Base-by-base conservation (phyloP, 306 rosid genomes). In the Malus orientalis region DNA sequence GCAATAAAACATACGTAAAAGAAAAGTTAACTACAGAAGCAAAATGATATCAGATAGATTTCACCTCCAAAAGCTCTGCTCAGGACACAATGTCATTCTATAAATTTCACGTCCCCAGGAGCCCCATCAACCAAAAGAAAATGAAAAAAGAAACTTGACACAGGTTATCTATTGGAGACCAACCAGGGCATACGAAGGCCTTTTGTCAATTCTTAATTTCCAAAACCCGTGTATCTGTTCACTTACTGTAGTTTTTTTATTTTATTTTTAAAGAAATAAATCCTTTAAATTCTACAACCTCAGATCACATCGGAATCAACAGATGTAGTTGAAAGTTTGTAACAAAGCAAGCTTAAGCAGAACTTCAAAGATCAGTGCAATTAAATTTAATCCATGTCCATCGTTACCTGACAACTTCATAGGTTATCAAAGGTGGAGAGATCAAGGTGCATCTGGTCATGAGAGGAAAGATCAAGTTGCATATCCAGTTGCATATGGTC, bases 401-500 rank as follows among this genome's bases (percentile, higher is more conserved):
- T 49, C 16, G 60, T 44, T 85, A 89, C 93, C 92, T 81, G 67
- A 77, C 59, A 49, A 44, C 69, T 60, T 84, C 82, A 91, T 87
- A 90, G 85, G 84, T 84, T 81, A 40, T 87, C 97, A 54, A 87
- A 88, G 69, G 81, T 80, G 20, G 78, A 74, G 49, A 74, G 78
- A 51, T 74, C 70, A 62, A 74, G 70, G n/a, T 62, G 78, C 78
- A 74, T 62, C 69, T 77, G 78, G 51, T 76, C 81, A 4, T 81
- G 81, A 49, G 69, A 51, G 74, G 91, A 84, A 76, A 91, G 94
- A 76, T 90, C 96, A 84, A 88, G 86, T 70, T 90, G 93, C 97
- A 91, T 91, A 84, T 90, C 96, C 76, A 88, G 88, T 79, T 89
- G 96, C 96, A 92, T 90, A 70, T 86, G 89, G 67, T 82, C 86